Evolutionary conservation across 2,329 filamentous ascomycete genomes (phyloP).

Genomic region (Corniculantispora saksenae): DNA sequence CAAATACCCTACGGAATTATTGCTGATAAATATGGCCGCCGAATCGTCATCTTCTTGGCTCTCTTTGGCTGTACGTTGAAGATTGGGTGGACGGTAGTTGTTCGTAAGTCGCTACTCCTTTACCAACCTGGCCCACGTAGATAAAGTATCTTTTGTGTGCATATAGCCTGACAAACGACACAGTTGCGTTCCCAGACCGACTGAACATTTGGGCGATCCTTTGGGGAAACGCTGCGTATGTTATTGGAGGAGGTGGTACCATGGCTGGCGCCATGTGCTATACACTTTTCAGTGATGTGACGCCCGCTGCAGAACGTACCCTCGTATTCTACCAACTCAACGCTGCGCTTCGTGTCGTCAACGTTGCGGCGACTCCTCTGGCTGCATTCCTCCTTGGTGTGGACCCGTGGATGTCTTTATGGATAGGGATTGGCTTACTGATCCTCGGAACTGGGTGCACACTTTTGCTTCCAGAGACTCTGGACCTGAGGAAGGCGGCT

Average conservation of each 20-base stretch:
- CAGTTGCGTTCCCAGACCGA: constrained; percentile 39
- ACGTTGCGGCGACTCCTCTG: constrained; percentile 41
- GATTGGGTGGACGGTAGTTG: constrained; percentile 31
- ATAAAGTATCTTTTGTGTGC: not conserved
- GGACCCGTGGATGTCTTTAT: constrained; percentile 43
- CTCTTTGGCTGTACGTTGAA: constrained; percentile 34
- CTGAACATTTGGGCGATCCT: constrained; percentile 44
- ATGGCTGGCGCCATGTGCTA: constrained; percentile 46
- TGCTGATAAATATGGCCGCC: constrained; percentile 48
- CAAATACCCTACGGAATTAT: constrained; percentile 50
- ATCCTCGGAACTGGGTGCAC: constrained; percentile 31
- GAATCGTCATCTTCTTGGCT: constrained; percentile 40
- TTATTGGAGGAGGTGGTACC: constrained; percentile 44
- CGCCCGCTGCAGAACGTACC: constrained; percentile 39
- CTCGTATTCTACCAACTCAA: constrained; percentile 43
- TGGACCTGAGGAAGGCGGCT: constrained; percentile 34
- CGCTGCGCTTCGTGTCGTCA: constrained; percentile 39
- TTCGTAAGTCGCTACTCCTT: constrained; percentile 30
- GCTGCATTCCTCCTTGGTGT: constrained; percentile 41
- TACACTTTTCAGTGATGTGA: constrained; percentile 47
- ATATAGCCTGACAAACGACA: constrained; percentile 6
- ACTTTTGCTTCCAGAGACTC: constrained; percentile 45
- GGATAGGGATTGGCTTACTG: constrained; percentile 35
- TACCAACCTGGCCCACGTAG: too few relatives aligned
- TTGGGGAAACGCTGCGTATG: constrained; percentile 34